A percentile compares a stretch with the other conserved stretches of the same genome.
Conservation (phyloP, 2,329 filamentous ascomycete genomes). For the Aspergillus texensis region DNA sequence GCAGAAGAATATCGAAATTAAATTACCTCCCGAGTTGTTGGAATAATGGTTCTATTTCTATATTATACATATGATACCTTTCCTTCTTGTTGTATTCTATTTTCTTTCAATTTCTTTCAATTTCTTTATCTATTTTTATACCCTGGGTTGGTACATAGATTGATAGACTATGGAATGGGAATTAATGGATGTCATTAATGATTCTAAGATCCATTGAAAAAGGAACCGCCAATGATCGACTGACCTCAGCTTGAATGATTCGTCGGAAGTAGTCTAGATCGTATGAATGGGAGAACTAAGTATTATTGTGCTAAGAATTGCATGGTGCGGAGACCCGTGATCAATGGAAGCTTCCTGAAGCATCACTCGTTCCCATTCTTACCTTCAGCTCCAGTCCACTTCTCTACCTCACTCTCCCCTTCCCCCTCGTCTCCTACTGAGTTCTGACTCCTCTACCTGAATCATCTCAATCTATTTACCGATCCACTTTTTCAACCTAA, state of each 20-base stretch:
- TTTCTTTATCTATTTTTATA: neutral
- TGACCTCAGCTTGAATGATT: neutral
- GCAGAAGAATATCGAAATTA: constrained; percentile 25
- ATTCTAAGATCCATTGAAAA: neutral
- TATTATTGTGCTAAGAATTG: neutral
- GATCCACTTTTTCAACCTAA: constrained; percentile 1
- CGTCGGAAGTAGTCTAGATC: neutral
- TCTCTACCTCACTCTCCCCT: constrained; percentile 10
- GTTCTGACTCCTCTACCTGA: neutral
- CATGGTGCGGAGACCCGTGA: constrained; percentile 9
- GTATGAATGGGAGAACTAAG: neutral
- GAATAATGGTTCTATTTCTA: constrained; percentile 16
- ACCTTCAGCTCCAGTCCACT: constrained; percentile 4
- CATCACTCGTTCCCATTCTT: constrained; percentile 16
- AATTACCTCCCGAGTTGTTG: constrained; percentile 29
- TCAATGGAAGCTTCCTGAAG: constrained; percentile 47
- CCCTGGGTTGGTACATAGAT: neutral
- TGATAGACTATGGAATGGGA: neutral
- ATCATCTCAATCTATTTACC: neutral
- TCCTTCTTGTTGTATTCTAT: neutral
- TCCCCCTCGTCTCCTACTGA: constrained; percentile 5
- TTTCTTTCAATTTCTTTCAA: neutral
- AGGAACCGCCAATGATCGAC: neutral
- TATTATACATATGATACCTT: neutral
- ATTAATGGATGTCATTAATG: neutral